phyloP scores from a whole-genome alignment of 1,284 basidiomycete species.

The Gomphus bonarii region DNA sequence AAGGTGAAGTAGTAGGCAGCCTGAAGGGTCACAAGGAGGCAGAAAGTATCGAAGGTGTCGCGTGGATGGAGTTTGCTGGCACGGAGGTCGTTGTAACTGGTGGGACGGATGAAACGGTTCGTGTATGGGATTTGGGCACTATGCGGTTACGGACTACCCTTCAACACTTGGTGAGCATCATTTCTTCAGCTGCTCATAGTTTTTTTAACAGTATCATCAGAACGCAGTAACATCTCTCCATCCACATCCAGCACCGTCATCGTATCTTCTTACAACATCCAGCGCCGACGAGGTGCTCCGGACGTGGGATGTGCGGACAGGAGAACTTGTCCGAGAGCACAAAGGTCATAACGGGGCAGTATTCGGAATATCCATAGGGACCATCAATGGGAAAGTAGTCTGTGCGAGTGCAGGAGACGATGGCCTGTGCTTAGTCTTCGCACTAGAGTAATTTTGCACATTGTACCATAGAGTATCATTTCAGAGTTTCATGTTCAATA shows the following conservation, averaged over 20 bases:
- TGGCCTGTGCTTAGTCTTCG: conserved; percentile 71
- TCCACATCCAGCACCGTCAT: conserved; percentile 60
- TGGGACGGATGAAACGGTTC: conserved; percentile 89
- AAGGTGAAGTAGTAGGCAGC: conserved; percentile 74
- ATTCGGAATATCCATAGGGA: conserved; percentile 65
- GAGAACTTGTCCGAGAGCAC: conserved; percentile 68
- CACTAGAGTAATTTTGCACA: conserved; percentile 37
- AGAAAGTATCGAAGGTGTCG: conserved; percentile 85
- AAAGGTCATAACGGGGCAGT: conserved; percentile 80
- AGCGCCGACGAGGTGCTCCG: conserved; percentile 81
- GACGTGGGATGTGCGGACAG: conserved; percentile 91
- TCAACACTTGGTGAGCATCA: conserved; percentile 57
- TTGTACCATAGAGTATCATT: background rate
- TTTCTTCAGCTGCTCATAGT: conserved; percentile 12
- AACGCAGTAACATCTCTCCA: conserved; percentile 82
- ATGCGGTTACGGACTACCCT: conserved; percentile 74
- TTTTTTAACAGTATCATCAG: conserved; percentile 28
- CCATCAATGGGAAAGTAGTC: conserved; percentile 41
- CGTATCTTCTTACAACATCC: conserved; percentile 70
- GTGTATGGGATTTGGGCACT: conserved; percentile 88
- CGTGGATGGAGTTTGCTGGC: conserved; percentile 73
- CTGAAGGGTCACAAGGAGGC: conserved; percentile 81
- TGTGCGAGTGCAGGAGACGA: conserved; percentile 83
- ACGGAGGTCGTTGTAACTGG: conserved; percentile 75
- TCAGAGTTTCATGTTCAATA: no score